phyloP scores from a whole-genome alignment of 2,329 filamentous ascomycete species.

The Cercospora citrullina region DNA sequence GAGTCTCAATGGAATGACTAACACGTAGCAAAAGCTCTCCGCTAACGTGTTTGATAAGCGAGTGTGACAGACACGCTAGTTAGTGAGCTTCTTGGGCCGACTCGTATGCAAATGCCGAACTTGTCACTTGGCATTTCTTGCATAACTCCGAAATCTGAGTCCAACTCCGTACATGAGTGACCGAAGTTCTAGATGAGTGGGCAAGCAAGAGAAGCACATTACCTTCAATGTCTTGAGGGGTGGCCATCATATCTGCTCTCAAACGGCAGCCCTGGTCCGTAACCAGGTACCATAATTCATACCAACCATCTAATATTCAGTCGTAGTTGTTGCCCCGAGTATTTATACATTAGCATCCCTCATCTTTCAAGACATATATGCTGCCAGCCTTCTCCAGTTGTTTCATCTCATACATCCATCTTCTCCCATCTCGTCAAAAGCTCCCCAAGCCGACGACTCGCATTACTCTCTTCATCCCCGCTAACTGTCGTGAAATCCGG shows the following conservation, averaged over 20 bases:
- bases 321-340: background rate
- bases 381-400: background rate
- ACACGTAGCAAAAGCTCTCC: background rate
- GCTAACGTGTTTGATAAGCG: too few relatives aligned
- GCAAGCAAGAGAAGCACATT: background rate
- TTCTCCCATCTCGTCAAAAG: constrained; percentile 18
- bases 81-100: background rate
- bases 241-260: background rate
- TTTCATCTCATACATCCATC: constrained; percentile 3
- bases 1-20: background rate
- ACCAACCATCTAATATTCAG: background rate
- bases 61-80: too few relatives aligned
- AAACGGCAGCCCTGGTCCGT: background rate
- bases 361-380: background rate
- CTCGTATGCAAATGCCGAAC: background rate
- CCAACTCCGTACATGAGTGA: background rate
- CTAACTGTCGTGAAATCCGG: constrained; percentile 19
- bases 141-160: background rate
- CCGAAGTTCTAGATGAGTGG: background rate
- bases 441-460: constrained; percentile 15
- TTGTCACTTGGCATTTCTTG: background rate
- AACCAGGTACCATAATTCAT: background rate
- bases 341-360: background rate
- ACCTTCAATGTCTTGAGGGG: background rate
- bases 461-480: background rate